Conservation (phyloP, 305 asterid genomes). For the Rubia balearica region DNA sequence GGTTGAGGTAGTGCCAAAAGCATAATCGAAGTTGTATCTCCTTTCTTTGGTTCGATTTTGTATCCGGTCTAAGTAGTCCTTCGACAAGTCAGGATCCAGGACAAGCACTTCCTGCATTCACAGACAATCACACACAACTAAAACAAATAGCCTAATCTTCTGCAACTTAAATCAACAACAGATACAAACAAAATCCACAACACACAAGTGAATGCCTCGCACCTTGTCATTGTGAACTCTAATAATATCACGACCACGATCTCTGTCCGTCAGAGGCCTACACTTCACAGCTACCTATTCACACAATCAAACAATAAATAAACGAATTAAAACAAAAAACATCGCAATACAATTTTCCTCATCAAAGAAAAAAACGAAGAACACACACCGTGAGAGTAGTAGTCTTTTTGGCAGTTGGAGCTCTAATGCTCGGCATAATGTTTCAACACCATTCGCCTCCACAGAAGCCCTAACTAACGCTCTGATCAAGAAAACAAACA, state of each 20-base stretch:
- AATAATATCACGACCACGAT: slow-evolving; percentile 65
- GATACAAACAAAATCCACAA: neutral
- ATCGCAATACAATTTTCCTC: neutral
- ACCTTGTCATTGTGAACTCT: slow-evolving; percentile 77
- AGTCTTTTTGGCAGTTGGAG: slow-evolving; percentile 61
- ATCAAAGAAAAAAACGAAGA: neutral
- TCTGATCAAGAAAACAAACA: neutral
- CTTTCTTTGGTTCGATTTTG: slow-evolving; percentile 83
- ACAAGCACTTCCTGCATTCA: slow-evolving; percentile 71
- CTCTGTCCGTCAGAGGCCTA: slow-evolving; percentile 73
- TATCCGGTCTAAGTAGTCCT: slow-evolving; percentile 75
- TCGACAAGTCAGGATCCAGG: slow-evolving; percentile 91
- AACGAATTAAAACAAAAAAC: slow-evolving; percentile 9
- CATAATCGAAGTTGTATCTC: slow-evolving; percentile 73
- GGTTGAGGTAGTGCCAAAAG: slow-evolving; percentile 61
- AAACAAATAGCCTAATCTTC: slow-evolving; percentile 14
- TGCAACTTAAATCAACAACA: slow-evolving; percentile 12
- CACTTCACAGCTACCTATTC: slow-evolving; percentile 87
- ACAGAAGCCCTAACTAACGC: neutral
- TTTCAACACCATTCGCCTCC: slow-evolving; percentile 38
- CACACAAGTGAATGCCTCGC: neutral
- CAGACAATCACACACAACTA: slow-evolving; percentile 19
- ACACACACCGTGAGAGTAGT: slow-evolving; percentile 70
- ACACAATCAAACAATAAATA: slow-evolving; percentile 17
- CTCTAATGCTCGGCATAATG: slow-evolving; percentile 80